Evolutionary conservation across 192 early-diverging fungal genomes (phyloP).

Genomic region (Chytriomyces confervae): DNA sequence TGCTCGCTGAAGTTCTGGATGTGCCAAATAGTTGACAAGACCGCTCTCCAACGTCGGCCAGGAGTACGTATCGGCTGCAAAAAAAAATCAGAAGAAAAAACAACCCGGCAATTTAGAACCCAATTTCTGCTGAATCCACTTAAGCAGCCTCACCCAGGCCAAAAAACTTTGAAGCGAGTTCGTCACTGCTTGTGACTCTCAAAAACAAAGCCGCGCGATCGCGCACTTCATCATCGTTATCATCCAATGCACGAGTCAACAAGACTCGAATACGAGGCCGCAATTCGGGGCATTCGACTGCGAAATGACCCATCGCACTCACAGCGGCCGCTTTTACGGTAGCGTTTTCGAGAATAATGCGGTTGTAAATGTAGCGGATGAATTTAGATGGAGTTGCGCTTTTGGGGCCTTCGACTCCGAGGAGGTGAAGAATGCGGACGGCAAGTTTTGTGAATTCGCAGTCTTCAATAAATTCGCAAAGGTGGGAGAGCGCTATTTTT

Average conservation of each 20-base stretch:
- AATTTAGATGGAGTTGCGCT: conserved; percentile 93
- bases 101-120: neutral
- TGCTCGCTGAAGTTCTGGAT: conserved; percentile 59
- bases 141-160: conserved; percentile 71
- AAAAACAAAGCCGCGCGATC: conserved; percentile 93
- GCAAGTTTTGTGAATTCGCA: conserved; percentile 99
- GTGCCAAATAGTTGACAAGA: conserved; percentile 84
- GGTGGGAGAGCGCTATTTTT: conserved; percentile 77
- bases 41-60: conserved; percentile 84
- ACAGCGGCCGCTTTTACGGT: conserved; percentile 96
- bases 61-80: conserved; percentile 81
- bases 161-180: conserved; percentile 69
- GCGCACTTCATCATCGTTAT: conserved; percentile 97
- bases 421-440: conserved; percentile 91
- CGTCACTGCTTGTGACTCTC: conserved; percentile 73
- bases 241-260: conserved; percentile 90
- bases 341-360: conserved; percentile 96
- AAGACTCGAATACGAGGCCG: conserved; percentile 71
- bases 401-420: conserved; percentile 92
- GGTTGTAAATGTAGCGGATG: conserved; percentile 99
- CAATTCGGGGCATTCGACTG: conserved; percentile 77
- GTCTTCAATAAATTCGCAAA: conserved; percentile 99
- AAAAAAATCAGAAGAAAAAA: neutral
- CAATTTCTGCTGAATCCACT: conserved; percentile 9
- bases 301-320: conserved; percentile 92